Conservation (phyloP, 805 yeast genomes). For the Teunomyces lycoperdinae region DNA sequence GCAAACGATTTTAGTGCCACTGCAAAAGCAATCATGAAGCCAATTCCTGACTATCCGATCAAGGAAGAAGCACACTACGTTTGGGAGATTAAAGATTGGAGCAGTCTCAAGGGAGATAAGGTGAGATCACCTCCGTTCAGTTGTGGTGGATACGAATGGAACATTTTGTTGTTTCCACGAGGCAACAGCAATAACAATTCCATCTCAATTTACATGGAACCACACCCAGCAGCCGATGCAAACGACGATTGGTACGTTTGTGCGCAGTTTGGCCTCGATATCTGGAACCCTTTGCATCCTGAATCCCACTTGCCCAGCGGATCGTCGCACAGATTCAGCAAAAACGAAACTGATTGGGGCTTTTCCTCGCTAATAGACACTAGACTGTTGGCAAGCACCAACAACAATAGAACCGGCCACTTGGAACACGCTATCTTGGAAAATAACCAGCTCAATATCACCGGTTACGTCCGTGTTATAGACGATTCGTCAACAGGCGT, state of each 20-base stretch:
- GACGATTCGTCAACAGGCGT: constrained; percentile 90
- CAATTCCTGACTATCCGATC: constrained; percentile 39
- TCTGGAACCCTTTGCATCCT: constrained; percentile 79
- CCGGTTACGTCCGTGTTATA: constrained; percentile 73
- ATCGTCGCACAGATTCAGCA: constrained; percentile 76
- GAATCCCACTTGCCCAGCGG: constrained; percentile 54
- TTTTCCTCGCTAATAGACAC: constrained; percentile 73
- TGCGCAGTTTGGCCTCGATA: constrained; percentile 81
- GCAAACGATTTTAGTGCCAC: constrained; percentile 32
- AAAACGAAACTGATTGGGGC: constrained; percentile 92
- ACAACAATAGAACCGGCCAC: constrained; percentile 13
- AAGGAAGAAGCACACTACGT: constrained; percentile 35
- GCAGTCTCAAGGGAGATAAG: constrained; percentile 36
- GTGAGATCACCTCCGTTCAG: constrained; percentile 48
- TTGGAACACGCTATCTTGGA: constrained; percentile 40
- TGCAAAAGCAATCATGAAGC: constrained; percentile 34
- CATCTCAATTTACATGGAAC: constrained; percentile 78
- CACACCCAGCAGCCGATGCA: constrained; percentile 44
- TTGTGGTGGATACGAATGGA: constrained; percentile 66
- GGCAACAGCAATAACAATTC: constrained; percentile 57
- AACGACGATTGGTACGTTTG: constrained; percentile 75
- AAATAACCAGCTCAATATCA: constrained; percentile 61
- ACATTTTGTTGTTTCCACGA: constrained; percentile 70
- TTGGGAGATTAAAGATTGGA: constrained; percentile 55
- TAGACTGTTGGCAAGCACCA: constrained; percentile 43